phyloP scores from a whole-genome alignment of 345 rosid species.

The Acer yangbiense region DNA sequence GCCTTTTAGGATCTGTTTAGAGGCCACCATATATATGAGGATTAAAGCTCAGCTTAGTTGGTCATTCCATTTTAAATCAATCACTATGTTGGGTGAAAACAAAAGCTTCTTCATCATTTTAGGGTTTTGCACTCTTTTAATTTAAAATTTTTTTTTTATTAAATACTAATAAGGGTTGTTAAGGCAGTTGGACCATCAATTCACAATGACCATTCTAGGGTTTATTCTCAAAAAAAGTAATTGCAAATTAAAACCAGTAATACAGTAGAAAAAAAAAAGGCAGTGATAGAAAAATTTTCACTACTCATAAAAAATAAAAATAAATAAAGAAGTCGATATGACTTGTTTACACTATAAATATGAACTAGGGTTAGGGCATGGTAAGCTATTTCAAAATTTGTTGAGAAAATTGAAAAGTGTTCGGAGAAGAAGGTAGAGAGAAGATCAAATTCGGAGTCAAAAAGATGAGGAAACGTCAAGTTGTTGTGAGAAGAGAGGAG shows the following conservation, averaged over 20 bases:
- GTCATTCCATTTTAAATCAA: conserved; percentile 53
- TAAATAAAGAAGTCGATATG: neutral
- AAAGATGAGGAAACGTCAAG: conserved; percentile 74
- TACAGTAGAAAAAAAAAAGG: neutral
- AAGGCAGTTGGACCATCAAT: conserved; percentile 50
- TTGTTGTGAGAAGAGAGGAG: conserved; percentile 60
- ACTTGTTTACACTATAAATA: conserved; percentile 40
- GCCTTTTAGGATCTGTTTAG: conserved; percentile 28
- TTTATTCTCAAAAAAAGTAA: conserved; percentile 12
- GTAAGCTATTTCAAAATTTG: conserved; percentile 23
- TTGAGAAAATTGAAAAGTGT: conserved; percentile 8
- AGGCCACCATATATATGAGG: conserved; percentile 26
- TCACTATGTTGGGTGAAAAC: conserved; percentile 36
- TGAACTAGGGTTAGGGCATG: conserved; percentile 59
- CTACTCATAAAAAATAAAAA: neutral
- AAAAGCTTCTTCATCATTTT: conserved; percentile 38
- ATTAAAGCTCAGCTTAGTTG: conserved; percentile 39
- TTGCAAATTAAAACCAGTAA: neutral
- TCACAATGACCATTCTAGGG: conserved; percentile 34
- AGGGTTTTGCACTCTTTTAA: conserved; percentile 29
- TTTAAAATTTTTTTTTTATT: neutral
- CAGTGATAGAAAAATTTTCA: neutral
- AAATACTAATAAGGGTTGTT: conserved; percentile 23
- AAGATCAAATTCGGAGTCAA: conserved; percentile 1
- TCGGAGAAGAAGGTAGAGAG: neutral